Evolutionary conservation across 2,329 filamentous ascomycete species (phyloP), one percentile per base, ranked within the genome.

Genomic region (Alternaria ethzedia): DNA sequence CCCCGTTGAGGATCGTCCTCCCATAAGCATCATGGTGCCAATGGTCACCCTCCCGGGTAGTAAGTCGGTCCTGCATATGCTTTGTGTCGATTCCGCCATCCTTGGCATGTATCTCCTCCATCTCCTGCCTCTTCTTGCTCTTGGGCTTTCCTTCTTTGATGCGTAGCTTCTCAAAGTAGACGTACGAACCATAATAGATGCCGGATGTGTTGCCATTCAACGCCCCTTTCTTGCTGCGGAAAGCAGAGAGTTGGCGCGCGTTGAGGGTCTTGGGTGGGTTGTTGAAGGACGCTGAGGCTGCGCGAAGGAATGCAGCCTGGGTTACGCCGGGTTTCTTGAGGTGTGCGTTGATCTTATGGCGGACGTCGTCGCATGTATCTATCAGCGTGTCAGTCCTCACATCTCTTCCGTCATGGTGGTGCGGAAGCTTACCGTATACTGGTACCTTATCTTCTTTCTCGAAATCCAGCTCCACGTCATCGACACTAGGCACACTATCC

Each of bases 121-220:
- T 88, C 60, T 85, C 83, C 64, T 80, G 54, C 12, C 86, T 78
- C 69, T 83, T 82, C 70, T 84, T 82, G 17, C 75, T 81, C 79
- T 88, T 88, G 47, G 83, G 78, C 74, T 86, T 87, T 0, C 79
- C 77, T 56, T 86, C 79, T 69, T 81, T 81, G 57, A 89, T 75
- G 15, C 86, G 78, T 67, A 85, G 65, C 79, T 89, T 89, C 78
- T 89, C 86, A 68, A 89, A 89, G 73, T 84, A 88, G 20, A 87
- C 82, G 70, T 89, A 89, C 0, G 80, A 81, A 4, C 82, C 83
- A 67, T 89, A 88, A 70, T 84, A 89, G 2, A 85, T 78, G 9
- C 69, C 67, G 56, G 79, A 84, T 3, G 82, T 84, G 57, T 85
- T 85, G 5, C 87, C 87, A 3, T 80, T 78, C 10, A 76, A 78